A percentile compares a stretch with the other conserved stretches of the same genome.
Evolutionary conservation across 2,329 filamentous ascomycete species (phyloP).

Genomic region (Teratosphaeria epicoccoides): DNA sequence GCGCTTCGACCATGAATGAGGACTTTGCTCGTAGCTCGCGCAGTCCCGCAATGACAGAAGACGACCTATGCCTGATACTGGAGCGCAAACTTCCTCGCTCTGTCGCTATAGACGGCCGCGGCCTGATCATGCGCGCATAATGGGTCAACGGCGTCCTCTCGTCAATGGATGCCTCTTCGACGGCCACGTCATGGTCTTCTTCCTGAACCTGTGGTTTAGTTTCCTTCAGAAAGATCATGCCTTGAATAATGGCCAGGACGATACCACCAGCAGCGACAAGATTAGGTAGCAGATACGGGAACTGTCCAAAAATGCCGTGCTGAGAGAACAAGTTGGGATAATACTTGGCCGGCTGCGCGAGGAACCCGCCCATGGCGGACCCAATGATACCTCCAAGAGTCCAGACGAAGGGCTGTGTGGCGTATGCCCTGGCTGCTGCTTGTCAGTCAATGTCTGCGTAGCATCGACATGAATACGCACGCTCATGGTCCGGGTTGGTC

Average conservation of each 20-base stretch:
- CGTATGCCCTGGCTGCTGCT: conserved; percentile 60
- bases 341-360: conserved; percentile 62
- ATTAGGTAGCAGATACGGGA: conserved; percentile 80
- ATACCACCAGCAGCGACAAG: conserved; percentile 67
- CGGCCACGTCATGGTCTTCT: conserved; percentile 25
- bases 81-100: conserved; percentile 37
- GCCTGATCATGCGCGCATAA: conserved; percentile 24
- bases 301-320: conserved; percentile 58
- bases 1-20: background rate
- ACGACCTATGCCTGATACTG: conserved; percentile 17
- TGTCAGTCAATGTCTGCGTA: background rate
- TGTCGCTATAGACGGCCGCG: background rate
- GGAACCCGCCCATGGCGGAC: conserved; percentile 72
- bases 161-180: conserved; percentile 10
- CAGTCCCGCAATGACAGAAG: conserved; percentile 32
- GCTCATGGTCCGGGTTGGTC: conserved; percentile 71
- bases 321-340: conserved; percentile 61
- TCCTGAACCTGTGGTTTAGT: conserved; percentile 64
- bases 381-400: conserved; percentile 78
- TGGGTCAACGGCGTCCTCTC: conserved; percentile 36
- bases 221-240: conserved; percentile 69
- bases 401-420: conserved; percentile 89
- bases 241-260: conserved; percentile 63
- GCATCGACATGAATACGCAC: conserved; percentile 41
- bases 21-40: background rate